phyloP scores from a whole-genome alignment of 176 grass and related monocot species.

The Luzula sylvatica region DNA sequence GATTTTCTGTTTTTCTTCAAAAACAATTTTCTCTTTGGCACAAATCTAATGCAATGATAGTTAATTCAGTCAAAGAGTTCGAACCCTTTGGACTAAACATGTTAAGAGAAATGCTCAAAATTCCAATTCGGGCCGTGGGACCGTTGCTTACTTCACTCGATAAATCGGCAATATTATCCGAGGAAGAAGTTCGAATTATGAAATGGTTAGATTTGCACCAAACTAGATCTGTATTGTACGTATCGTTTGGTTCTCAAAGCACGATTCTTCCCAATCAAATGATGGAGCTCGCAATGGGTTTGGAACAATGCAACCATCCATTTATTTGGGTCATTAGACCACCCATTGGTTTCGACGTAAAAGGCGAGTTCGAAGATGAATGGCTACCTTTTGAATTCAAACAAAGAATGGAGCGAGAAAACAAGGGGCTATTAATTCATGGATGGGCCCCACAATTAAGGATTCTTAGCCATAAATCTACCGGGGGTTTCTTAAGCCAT shows the following conservation, averaged over 20 bases:
- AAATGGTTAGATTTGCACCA: slow-evolving; percentile 14
- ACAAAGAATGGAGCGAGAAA: not conserved
- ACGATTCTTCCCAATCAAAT: slow-evolving; percentile 20
- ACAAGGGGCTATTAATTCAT: not conserved
- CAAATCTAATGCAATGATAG: slow-evolving; percentile 4
- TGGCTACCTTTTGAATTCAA: slow-evolving; percentile 29
- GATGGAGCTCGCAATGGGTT: slow-evolving; percentile 19
- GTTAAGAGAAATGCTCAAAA: slow-evolving; percentile 8
- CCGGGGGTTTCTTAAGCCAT: not conserved
- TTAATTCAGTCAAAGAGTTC: slow-evolving; percentile 20
- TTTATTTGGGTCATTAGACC: slow-evolving; percentile 27
- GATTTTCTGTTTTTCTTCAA: slow-evolving; percentile 2
- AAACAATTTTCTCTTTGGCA: not conserved
- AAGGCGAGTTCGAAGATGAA: slow-evolving; percentile 7
- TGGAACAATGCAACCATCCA: slow-evolving; percentile 1
- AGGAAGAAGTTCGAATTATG: not conserved
- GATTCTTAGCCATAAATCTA: slow-evolving; percentile 4
- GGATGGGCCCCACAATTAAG: slow-evolving; percentile 1
- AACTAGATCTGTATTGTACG: slow-evolving; percentile 18
- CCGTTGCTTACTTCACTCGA: not conserved
- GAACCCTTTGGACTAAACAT: slow-evolving; percentile 13
- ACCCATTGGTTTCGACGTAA: slow-evolving; percentile 8
- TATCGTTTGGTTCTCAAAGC: slow-evolving; percentile 24
- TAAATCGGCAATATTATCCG: not conserved
- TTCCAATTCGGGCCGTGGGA: not conserved